Base-by-base conservation (phyloP, 306 rosid species). In the Vigna mungo region DNA sequence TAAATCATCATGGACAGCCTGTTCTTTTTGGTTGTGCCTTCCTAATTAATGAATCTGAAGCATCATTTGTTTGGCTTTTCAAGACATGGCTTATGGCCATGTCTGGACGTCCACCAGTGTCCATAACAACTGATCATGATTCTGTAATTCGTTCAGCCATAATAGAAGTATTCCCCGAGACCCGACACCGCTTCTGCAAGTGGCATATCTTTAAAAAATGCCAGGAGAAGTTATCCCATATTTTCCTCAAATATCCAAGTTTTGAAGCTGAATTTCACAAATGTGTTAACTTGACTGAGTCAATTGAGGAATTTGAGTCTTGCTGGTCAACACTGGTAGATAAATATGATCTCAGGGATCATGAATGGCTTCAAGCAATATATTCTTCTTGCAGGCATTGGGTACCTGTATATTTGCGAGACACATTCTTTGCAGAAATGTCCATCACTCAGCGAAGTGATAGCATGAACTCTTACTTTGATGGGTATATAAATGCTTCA, bases 401-500 rank as follows among this genome's bases (percentile, higher is more conserved):
- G 99, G 97, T 89, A 68, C 98, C 99, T 27, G 99, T 91, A 39
- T 92, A 92, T 85, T 85, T 96, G 79, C 96, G 97, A 20, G 92
- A 89, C 78, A 88, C 98, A 18, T 96, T 96, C 83, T 96, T 96
- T 83, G 99, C 99, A 20, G 99, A 96, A 77, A 96, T 96, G 98
- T 96, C 99, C 56, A 87, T 96, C 71, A 92, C 97, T 32, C 99
- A 96, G 79, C 88, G 99, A 83, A 96, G 99, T 74, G 99, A 96
- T 85, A 88, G 99, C 77, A 96, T 96, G 91, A 96, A 96, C 84
- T 96, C 99, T 58, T 96, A 96, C 81, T 96, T 96, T 78, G 99
- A 96, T 87, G 99, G 99, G 34, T 96, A 96, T 85, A 90, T 96
- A 82, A 96, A 96, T 85, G 99, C 99, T 82, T 96, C 99, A 47